Percentiles rank a stretch among this genome's conserved stretches.
phyloP scores from a whole-genome alignment of 2,329 filamentous ascomycete genomes.

The Alternaria longipes region DNA sequence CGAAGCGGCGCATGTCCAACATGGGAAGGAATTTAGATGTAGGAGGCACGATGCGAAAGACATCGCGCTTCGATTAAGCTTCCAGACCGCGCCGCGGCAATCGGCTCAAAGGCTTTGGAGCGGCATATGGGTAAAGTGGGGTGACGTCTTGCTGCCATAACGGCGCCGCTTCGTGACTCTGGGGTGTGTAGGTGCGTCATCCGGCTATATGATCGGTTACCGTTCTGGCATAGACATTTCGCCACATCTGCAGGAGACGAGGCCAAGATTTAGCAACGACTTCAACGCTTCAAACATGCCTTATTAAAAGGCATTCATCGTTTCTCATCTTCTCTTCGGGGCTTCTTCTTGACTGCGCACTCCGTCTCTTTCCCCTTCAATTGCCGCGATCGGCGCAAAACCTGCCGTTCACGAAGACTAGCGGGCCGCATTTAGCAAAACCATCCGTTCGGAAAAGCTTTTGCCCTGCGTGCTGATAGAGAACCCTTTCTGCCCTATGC shows the following conservation, averaged over 20 bases:
- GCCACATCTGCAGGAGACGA: neutral
- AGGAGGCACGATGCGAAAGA: neutral
- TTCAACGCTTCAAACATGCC: neutral
- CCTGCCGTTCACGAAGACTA: neutral
- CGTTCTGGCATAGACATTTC: neutral
- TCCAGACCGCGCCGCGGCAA: neutral
- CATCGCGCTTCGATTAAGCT: neutral
- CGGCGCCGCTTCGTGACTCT: slow-evolving; percentile 1
- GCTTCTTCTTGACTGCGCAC: neutral
- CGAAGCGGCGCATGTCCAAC: neutral
- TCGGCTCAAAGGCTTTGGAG: neutral
- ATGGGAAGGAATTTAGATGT: neutral
- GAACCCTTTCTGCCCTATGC: neutral
- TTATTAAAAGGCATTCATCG: fast-evolving
- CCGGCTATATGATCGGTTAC: slow-evolving; percentile 7
- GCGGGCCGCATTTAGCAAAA: slow-evolving; percentile 2
- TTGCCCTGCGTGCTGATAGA: neutral
- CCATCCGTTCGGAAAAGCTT: slow-evolving; percentile 6
- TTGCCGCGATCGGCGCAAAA: slow-evolving; percentile 11
- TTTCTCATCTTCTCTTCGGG: neutral
- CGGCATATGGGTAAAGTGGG: slow-evolving; percentile 12
- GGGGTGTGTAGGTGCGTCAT: slow-evolving; percentile 19
- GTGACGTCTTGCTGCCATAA: slow-evolving; percentile 8
- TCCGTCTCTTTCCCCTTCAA: neutral
- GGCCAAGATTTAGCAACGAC: neutral